These are phyloP conservation scores for Saccharomycopsis sp. DNA, from an alignment of 805 yeast species.

Conservation along the genomic window DNA sequence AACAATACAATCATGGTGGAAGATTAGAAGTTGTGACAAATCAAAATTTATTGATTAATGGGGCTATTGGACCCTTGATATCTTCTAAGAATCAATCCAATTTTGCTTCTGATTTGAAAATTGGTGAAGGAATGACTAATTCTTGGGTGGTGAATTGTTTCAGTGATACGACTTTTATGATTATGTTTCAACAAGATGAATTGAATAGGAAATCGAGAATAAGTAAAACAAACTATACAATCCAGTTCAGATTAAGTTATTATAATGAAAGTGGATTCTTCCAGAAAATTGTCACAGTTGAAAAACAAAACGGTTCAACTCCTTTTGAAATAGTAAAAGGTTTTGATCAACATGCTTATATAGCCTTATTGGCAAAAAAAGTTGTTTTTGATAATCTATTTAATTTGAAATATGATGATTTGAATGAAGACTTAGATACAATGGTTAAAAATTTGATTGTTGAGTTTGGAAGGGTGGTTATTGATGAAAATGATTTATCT, in stretches of 20 bases:
- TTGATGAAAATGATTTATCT: slow-evolving; percentile 3
- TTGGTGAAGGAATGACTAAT: slow-evolving; percentile 29
- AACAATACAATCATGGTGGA: slow-evolving; percentile 10
- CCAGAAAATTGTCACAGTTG: not conserved
- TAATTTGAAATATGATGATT: slow-evolving; percentile 25
- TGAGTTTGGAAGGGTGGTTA: slow-evolving; percentile 3
- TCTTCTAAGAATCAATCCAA: slow-evolving; percentile 21
- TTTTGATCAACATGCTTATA: slow-evolving; percentile 28
- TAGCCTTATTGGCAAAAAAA: slow-evolving; percentile 25
- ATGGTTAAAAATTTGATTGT: slow-evolving; percentile 5
- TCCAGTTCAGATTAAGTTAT: slow-evolving; percentile 9
- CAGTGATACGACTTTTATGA: slow-evolving; percentile 22
- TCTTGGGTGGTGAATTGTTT: slow-evolving; percentile 27
- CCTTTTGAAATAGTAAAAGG: slow-evolving; percentile 1
- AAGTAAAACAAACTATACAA: slow-evolving; percentile 17
- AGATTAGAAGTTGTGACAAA: slow-evolving; percentile 27
- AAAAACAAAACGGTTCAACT: not conserved
- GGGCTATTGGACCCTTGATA: slow-evolving; percentile 26
- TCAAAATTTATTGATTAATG: slow-evolving; percentile 25
- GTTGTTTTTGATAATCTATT: slow-evolving; percentile 23
- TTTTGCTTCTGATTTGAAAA: slow-evolving; percentile 18
- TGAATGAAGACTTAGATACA: slow-evolving; percentile 23
- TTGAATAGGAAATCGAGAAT: slow-evolving; percentile 18
- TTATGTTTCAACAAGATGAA: slow-evolving; percentile 28
- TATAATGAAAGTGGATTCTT: not conserved